Evolutionary conservation across 331 rosid genomes (phyloP), one percentile per base, ranked within the genome.

Genomic region (Arachis monticola): DNA sequence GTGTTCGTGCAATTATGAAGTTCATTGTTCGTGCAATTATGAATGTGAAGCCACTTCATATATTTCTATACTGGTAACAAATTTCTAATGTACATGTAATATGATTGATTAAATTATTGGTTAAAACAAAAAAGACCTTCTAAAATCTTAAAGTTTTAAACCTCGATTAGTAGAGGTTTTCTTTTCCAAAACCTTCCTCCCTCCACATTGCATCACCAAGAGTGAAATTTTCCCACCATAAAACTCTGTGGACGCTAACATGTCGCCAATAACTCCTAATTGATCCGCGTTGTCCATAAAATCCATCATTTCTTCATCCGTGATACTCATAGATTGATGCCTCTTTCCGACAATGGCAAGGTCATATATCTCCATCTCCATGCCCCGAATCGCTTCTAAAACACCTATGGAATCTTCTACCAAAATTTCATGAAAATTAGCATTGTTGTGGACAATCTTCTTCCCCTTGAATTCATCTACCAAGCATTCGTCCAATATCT

Each of bases 291-390:
- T 67, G 58, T 82, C 86, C 73, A 84, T 55, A 1, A 85, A 80
- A 12, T 4, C 77, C 0, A 69, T 5, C 90, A 82, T 87, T 13
- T 84, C 83, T 44, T 73, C 81, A 48, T 84, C 88, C 0, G 50
- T 35, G 1, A 64, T 10, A 3, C 47, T 8, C 62, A 8, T 60
- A 0, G 58, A 11, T 5, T 0, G 2, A 50, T 82, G 83, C 13
- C 82, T 8, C 40, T 82, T 63, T 0, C 92, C 92, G 17, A 87
- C 87, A 77, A 82, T 64, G 51, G 85, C 81, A 1, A 87, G 83
- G 73, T 87, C 82, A 45, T 76, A 86, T 2, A 75, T 77, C 1
- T 72, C 82, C 8, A 8, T 46, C 13, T 60, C 71, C 17, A 69
- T 22, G 2, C 57, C 22, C 40, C 75, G 5, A 10, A 87, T 64